Evolutionary conservation across 2,329 filamentous ascomycete species (phyloP).

Genomic region (Verticillium isaacii): DNA sequence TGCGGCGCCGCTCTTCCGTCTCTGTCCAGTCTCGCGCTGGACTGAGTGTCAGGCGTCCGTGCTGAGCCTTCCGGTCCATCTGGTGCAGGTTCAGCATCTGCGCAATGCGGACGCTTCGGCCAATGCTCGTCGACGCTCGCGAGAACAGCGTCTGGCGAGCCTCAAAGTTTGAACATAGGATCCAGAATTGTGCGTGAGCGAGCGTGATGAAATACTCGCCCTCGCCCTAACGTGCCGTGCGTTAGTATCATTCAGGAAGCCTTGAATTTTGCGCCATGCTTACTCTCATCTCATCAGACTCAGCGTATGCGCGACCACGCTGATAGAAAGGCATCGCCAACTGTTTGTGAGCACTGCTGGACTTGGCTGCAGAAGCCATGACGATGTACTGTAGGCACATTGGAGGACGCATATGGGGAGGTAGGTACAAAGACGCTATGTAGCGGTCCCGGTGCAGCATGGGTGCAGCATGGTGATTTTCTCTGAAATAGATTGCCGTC

Average conservation of each 20-base stretch:
- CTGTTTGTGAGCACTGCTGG: not conserved
- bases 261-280: not conserved
- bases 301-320: not conserved
- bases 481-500: not conserved
- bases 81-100: not conserved
- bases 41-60: not conserved
- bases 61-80: not conserved
- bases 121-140: not conserved
- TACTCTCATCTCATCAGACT: not conserved
- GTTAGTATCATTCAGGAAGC: not conserved
- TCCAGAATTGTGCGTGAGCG: not conserved
- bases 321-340: not conserved
- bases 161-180: not conserved
- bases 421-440: not conserved
- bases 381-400: not conserved
- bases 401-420: not conserved
- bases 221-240: not conserved
- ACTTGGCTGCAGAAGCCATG: not conserved
- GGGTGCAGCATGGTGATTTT: not conserved
- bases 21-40: not conserved
- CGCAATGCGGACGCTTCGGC: not conserved
- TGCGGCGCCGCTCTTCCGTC: conserved; percentile 26
- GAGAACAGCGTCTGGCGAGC: not conserved
- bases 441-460: not conserved
- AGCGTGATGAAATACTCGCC: not conserved